Conservation (phyloP, 202 grass and related monocot species). For the Setaria italica region DNA sequence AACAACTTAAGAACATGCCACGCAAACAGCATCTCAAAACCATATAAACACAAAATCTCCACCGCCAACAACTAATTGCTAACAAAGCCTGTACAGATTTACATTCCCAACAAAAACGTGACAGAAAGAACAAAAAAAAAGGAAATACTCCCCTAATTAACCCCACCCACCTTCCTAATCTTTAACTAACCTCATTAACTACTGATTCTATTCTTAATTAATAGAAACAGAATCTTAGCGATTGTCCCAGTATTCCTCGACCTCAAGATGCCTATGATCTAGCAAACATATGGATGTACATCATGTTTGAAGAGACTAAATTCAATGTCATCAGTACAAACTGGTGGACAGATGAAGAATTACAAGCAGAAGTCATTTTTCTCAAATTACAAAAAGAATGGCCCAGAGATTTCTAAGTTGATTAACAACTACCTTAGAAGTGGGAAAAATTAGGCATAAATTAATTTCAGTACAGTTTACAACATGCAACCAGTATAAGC, state of each 20-base stretch:
- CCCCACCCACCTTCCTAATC: background rate
- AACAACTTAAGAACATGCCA: constrained; percentile 4
- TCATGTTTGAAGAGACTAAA: background rate
- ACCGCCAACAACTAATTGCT: background rate
- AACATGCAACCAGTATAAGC: background rate
- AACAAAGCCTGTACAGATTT: background rate
- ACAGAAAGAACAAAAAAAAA: background rate
- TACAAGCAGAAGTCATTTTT: background rate
- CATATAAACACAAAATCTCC: background rate
- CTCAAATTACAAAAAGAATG: background rate
- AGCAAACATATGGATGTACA: background rate
- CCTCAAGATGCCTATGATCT: background rate
- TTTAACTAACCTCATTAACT: background rate
- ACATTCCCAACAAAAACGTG: background rate
- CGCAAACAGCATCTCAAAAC: background rate
- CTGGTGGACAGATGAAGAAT: background rate
- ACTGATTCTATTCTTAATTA: background rate
- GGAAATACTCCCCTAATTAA: background rate
- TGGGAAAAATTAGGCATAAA: constrained; percentile 7
- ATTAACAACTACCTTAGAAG: background rate
- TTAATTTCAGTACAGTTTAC: background rate
- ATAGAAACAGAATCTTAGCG: background rate
- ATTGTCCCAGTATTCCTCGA: background rate
- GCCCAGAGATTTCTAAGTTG: background rate
- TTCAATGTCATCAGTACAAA: background rate